These are phyloP conservation scores for Lentithecium fluviatile DNA, from an alignment of 495 filamentous ascomycete genomes.

Conservation along the genomic window DNA sequence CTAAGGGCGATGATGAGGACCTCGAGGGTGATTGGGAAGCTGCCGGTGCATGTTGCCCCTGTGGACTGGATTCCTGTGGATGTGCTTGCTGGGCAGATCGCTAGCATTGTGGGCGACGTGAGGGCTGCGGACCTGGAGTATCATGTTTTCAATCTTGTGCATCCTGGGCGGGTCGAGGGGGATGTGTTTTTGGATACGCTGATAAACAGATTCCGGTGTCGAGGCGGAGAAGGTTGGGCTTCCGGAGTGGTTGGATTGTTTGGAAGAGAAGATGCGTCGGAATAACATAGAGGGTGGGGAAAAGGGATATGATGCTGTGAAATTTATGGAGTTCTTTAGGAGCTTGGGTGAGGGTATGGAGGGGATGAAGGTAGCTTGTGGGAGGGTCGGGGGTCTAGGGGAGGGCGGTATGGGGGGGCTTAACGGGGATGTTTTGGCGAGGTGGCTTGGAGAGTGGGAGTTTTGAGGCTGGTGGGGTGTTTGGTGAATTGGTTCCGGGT, in stretches of 20 bases:
- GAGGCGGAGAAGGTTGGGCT: not conserved
- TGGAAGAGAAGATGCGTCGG: not conserved
- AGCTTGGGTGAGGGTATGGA: too few species aligned
- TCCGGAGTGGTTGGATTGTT: conserved; percentile 8
- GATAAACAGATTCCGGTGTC: not conserved
- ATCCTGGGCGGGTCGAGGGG: conserved; percentile 3
- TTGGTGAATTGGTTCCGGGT: too few species aligned
- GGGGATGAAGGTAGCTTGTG: too few species aligned
- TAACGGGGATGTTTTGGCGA: too few species aligned
- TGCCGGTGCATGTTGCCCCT: not conserved
- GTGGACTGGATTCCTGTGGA: conserved; percentile 32
- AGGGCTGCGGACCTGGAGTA: not conserved
- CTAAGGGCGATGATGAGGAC: not conserved
- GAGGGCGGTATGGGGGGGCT: too few species aligned
- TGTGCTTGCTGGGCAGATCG: not conserved
- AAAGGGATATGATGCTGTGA: too few species aligned
- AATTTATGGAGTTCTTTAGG: too few species aligned
- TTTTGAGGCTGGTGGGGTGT: too few species aligned
- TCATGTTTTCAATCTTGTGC: conserved; percentile 6
- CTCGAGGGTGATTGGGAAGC: not conserved
- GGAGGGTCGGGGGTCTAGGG: too few species aligned
- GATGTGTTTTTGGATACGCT: not conserved
- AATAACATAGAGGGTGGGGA: too few species aligned
- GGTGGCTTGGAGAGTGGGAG: too few species aligned
- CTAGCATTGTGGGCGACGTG: not conserved